Percentiles rank a stretch among this genome's conserved stretches.
These are phyloP conservation scores for Escallonia rubra DNA, from an alignment of 129 eudicot genomes.

Conservation along the genomic window DNA sequence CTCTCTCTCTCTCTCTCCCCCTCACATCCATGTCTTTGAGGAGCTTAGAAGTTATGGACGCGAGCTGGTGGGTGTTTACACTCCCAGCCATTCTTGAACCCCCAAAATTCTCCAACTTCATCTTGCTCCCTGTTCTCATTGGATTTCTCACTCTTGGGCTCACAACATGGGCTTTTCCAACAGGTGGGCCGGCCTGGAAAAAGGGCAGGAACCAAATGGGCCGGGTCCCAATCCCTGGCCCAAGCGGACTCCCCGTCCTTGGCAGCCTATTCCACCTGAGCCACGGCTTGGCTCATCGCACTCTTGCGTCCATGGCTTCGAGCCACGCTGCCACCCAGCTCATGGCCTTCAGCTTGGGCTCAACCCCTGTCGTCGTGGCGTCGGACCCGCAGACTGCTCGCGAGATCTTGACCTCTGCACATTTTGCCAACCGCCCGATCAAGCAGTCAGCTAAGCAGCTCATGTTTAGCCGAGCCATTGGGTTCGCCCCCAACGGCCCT, in stretches of 20 bases:
- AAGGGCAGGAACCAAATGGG: slow-evolving; percentile 36
- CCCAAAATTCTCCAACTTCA: slow-evolving; percentile 12
- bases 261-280: slow-evolving; percentile 48
- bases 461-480: slow-evolving; percentile 71
- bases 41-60: neutral
- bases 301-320: slow-evolving; percentile 43
- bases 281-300: slow-evolving; percentile 62
- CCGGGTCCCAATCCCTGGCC: slow-evolving; percentile 47
- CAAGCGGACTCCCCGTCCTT: slow-evolving; percentile 41
- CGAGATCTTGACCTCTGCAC: slow-evolving; percentile 53
- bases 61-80: slow-evolving; percentile 28
- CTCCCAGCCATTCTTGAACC: slow-evolving; percentile 25
- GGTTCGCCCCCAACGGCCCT: slow-evolving; percentile 62
- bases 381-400: slow-evolving; percentile 49
- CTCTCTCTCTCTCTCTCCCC: no score
- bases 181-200: slow-evolving; percentile 63
- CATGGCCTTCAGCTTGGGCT: slow-evolving; percentile 74
- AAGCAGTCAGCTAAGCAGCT: slow-evolving; percentile 63
- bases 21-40: no score
- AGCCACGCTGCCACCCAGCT: slow-evolving; percentile 36
- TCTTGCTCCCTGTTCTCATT: slow-evolving; percentile 7
- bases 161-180: slow-evolving; percentile 37
- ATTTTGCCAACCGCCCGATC: slow-evolving; percentile 63
- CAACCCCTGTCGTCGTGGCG: slow-evolving; percentile 52
- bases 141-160: slow-evolving; percentile 19